Percentiles rank a stretch among this genome's conserved stretches.
phyloP scores from a whole-genome alignment of 768 basidiomycete genomes.

The Leccinum longicurvipes region DNA sequence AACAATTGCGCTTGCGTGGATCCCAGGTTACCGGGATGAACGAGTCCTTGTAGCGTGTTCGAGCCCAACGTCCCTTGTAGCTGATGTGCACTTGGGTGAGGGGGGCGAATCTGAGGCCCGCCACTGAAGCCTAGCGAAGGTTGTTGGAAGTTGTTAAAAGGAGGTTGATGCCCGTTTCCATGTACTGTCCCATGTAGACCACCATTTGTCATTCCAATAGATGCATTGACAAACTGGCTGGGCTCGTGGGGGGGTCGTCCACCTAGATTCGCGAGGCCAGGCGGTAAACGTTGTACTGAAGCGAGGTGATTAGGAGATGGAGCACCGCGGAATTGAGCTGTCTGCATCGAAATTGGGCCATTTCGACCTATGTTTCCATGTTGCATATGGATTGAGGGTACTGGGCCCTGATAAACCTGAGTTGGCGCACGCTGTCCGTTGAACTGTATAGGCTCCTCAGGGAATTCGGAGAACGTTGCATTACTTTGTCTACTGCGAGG shows the following conservation, averaged over 20 bases:
- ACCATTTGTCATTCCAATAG: constrained; percentile 45
- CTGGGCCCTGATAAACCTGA: constrained; percentile 52
- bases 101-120: constrained; percentile 46
- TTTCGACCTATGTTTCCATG: constrained; percentile 50
- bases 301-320: constrained; percentile 58
- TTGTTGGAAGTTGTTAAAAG: constrained; percentile 53
- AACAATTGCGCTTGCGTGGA: constrained; percentile 47
- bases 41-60: constrained; percentile 50
- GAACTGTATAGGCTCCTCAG: constrained; percentile 64
- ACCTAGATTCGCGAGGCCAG: constrained; percentile 78
- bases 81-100: constrained; percentile 45
- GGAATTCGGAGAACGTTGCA: constrained; percentile 52
- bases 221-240: constrained; percentile 49
- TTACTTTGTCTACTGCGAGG: constrained; percentile 58
- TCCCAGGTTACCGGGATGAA: constrained; percentile 51
- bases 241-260: constrained; percentile 80
- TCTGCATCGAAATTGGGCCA: constrained; percentile 53
- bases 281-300: constrained; percentile 63
- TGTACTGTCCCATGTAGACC: constrained; percentile 47
- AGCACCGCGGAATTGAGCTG: constrained; percentile 64
- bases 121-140: constrained; percentile 44
- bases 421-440: constrained; percentile 58
- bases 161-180: constrained; percentile 43
- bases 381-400: constrained; percentile 48
- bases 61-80: constrained; percentile 45